Percentiles rank a stretch among this genome's conserved stretches.
phyloP scores from a whole-genome alignment of 768 basidiomycete species.

The Tulasnella sp. region DNA sequence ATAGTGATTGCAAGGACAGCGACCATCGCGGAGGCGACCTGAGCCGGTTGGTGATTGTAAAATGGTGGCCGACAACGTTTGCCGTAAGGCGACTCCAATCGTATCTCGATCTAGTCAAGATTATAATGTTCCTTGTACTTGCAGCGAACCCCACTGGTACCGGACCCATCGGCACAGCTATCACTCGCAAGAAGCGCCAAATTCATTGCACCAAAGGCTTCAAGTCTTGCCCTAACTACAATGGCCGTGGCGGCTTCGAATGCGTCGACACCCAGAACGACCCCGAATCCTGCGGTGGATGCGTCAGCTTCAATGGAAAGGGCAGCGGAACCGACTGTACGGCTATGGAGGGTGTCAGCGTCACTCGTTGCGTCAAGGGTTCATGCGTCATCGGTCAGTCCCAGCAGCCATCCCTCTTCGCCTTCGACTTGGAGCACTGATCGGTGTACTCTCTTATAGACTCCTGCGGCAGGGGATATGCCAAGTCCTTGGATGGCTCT shows the following conservation, averaged over 20 bases:
- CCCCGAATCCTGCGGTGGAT: conserved; percentile 22
- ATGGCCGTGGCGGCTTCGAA: conserved; percentile 13
- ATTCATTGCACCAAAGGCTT: neutral
- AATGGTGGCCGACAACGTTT: neutral
- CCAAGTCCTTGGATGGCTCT: neutral
- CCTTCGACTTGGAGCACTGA: neutral
- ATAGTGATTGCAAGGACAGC: neutral
- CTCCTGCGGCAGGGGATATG: neutral
- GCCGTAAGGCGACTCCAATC: neutral
- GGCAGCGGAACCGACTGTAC: conserved; percentile 46
- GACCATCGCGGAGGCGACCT: neutral
- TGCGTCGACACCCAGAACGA: conserved; percentile 19
- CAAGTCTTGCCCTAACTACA: neutral
- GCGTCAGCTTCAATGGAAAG: neutral
- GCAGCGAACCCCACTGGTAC: neutral
- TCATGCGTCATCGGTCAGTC: conserved; percentile 35
- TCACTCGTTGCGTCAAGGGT: conserved; percentile 41
- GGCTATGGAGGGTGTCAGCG: conserved; percentile 43
- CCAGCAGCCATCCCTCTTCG: neutral
- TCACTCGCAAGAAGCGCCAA: neutral
- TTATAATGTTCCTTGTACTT: neutral
- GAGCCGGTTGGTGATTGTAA: neutral
- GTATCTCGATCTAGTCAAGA: neutral
- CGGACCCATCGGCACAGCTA: neutral
- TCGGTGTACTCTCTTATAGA: neutral